A percentile compares a stretch with the other conserved stretches of the same genome.
These are phyloP conservation scores for Globisporangium spiculum DNA, from an alignment of 352 stramenopile genomes.

Conservation along the genomic window DNA sequence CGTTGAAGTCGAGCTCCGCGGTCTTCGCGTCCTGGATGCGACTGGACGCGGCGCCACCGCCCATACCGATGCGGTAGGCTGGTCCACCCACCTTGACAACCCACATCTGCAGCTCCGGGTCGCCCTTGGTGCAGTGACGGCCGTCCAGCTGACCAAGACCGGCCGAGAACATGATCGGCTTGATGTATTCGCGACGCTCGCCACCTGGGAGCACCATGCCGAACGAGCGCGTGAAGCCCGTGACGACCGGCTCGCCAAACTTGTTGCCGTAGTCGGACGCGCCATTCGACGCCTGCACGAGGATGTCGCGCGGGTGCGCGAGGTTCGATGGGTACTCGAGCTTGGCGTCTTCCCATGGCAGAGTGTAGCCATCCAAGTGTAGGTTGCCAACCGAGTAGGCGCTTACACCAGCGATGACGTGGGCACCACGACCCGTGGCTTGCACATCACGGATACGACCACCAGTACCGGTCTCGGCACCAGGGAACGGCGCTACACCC, in stretches of 20 bases:
- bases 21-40: conserved; percentile 93
- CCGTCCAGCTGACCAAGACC: conserved; percentile 96
- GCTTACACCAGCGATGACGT: conserved; percentile 92
- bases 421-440: conserved; percentile 95
- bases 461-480: conserved; percentile 96
- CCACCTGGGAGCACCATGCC: conserved; percentile 94
- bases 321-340: conserved; percentile 91
- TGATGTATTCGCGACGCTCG: conserved; percentile 98
- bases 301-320: conserved; percentile 92
- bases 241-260: conserved; percentile 99
- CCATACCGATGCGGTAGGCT: conserved; percentile 99
- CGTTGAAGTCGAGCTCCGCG: conserved; percentile 98
- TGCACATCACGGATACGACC: conserved; percentile 98
- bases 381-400: conserved; percentile 94
- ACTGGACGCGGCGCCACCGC: conserved; percentile 95
- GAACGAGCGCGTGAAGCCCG: conserved; percentile 97
- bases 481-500: conserved; percentile 93
- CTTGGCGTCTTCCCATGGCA: conserved; percentile 95
- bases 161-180: conserved; percentile 99
- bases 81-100: conserved; percentile 99
- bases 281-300: conserved; percentile 97
- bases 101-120: conserved; percentile 94
- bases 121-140: conserved; percentile 92
- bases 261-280: conserved; percentile 99
- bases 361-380: conserved; percentile 93